Conservation (phyloP, 768 basidiomycete genomes). For the Russula ochroleuca region DNA sequence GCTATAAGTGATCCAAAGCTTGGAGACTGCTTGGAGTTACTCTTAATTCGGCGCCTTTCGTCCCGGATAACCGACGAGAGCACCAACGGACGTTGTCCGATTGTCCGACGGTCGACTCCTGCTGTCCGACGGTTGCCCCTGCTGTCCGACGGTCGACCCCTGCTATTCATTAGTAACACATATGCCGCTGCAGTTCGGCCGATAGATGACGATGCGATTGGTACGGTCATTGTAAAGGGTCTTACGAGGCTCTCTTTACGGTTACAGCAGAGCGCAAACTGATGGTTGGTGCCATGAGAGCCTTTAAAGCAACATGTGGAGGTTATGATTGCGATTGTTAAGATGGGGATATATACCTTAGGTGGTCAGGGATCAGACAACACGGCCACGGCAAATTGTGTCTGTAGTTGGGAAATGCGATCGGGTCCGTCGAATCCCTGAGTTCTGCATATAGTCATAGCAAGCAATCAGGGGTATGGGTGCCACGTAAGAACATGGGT, state of each 20-base stretch:
- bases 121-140: too few species aligned
- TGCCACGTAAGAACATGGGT: too few species aligned
- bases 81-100: background rate
- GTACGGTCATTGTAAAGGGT: background rate
- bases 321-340: background rate
- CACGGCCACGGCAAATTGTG: too few species aligned
- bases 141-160: too few species aligned
- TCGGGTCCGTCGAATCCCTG: too few species aligned
- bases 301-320: background rate
- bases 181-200: background rate
- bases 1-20: too few species aligned
- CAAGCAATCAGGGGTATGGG: too few species aligned
- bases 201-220: background rate
- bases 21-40: too few species aligned
- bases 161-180: too few species aligned
- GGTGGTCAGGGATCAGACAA: background rate
- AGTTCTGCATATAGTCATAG: too few species aligned
- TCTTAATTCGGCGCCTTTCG: background rate
- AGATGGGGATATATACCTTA: background rate
- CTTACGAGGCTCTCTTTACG: background rate
- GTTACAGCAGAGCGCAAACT: background rate
- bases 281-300: background rate
- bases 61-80: background rate
- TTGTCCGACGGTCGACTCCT: background rate
- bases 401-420: too few species aligned